These are phyloP conservation scores for Trichoderma citrinoviride DNA, from an alignment of 2,329 filamentous ascomycete species.

Conservation along the genomic window DNA sequence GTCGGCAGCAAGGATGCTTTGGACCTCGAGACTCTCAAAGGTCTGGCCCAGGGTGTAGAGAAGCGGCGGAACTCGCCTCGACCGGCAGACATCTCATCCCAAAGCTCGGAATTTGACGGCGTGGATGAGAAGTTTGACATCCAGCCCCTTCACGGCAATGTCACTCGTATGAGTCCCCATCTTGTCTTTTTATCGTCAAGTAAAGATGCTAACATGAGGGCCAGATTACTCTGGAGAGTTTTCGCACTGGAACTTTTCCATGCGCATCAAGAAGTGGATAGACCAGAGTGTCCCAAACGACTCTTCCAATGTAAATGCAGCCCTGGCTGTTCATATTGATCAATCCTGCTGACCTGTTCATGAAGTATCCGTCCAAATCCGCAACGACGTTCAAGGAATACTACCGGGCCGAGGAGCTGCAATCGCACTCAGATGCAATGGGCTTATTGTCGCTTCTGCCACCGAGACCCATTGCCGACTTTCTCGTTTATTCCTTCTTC, in stretches of 20 bases:
- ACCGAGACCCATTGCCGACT: slow-evolving; percentile 47
- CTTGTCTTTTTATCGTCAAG: background rate
- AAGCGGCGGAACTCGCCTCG: background rate
- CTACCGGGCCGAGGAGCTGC: slow-evolving; percentile 47
- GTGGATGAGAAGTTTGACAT: slow-evolving; percentile 23
- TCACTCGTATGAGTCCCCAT: slow-evolving; percentile 13
- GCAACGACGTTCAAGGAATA: slow-evolving; percentile 40
- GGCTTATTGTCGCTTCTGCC: slow-evolving; percentile 43
- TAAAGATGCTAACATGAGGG: slow-evolving; percentile 6
- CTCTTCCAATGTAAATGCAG: slow-evolving; percentile 30
- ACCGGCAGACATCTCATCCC: slow-evolving; percentile 18
- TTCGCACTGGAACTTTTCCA: slow-evolving; percentile 54
- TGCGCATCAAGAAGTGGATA: slow-evolving; percentile 50
- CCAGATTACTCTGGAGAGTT: slow-evolving; percentile 52
- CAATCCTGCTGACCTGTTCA: background rate
- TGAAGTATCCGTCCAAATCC: slow-evolving; percentile 30
- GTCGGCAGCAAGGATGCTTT: slow-evolving; percentile 15
- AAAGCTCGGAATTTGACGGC: slow-evolving; percentile 26
- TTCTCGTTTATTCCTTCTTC: slow-evolving; percentile 48
- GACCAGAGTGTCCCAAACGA: slow-evolving; percentile 38
- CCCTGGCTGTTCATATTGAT: slow-evolving; percentile 1
- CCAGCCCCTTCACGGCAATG: background rate
- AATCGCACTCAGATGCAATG: slow-evolving; percentile 40
- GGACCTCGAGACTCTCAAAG: slow-evolving; percentile 22
- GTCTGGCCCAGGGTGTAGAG: slow-evolving; percentile 11